Percentiles rank a stretch among this genome's conserved stretches.
Evolutionary conservation across 148 eudicot genomes (phyloP).

Genomic region (Fagopyrum homotropicum): DNA sequence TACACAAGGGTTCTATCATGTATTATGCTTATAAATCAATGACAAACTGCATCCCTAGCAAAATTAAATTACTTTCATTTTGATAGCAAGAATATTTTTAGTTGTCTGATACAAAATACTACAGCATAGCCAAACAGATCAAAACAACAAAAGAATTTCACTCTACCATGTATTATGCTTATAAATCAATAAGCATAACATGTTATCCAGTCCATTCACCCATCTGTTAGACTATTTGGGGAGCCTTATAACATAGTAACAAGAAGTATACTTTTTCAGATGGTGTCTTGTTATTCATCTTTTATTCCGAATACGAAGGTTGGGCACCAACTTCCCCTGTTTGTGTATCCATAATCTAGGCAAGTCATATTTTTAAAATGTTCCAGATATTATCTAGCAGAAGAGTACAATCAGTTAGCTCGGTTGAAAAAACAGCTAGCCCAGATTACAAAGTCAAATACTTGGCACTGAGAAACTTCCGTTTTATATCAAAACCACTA

Average conservation of each 20-base stretch:
- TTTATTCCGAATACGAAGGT: neutral
- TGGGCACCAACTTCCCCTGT: neutral
- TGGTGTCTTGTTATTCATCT: neutral
- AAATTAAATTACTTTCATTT: neutral
- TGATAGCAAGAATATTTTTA: neutral
- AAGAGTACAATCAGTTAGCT: neutral
- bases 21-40: neutral
- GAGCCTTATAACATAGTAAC: neutral
- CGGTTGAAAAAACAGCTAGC: neutral
- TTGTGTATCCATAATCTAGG: neutral
- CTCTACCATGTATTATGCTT: neutral
- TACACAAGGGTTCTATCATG: neutral
- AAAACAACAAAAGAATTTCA: neutral
- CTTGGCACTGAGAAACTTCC: neutral
- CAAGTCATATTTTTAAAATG: neutral
- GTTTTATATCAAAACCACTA: neutral
- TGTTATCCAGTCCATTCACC: neutral
- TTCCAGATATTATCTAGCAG: neutral
- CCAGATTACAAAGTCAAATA: neutral
- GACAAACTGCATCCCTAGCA: neutral
- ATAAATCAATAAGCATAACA: neutral
- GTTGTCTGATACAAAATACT: neutral
- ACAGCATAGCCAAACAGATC: neutral
- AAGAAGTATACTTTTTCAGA: neutral
- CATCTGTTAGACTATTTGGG: neutral